Conservation (phyloP, 1,284 basidiomycete species). For the Sanghuangporus weigelae region DNA sequence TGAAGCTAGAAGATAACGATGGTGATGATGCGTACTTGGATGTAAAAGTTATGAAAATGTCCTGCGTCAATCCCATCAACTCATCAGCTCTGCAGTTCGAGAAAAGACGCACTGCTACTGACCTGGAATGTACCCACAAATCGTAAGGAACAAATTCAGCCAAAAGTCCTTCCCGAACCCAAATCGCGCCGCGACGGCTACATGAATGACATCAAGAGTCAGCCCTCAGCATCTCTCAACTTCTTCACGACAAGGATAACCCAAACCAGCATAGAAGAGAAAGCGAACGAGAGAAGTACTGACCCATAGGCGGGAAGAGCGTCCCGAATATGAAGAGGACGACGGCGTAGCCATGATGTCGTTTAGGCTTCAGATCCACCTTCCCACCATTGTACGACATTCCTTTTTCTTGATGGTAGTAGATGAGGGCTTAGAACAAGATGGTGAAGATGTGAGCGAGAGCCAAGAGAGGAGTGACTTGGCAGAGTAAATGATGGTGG, state of each 20-base stretch:
- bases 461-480: neutral
- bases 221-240: neutral
- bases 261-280: neutral
- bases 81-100: constrained; percentile 5
- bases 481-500: neutral
- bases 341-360: constrained; percentile 80
- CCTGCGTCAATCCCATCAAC: constrained; percentile 37
- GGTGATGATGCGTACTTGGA: constrained; percentile 48
- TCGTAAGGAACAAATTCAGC: constrained; percentile 85
- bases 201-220: constrained; percentile 15
- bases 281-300: constrained; percentile 23
- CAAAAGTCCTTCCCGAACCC: constrained; percentile 92
- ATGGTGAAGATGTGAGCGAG: neutral
- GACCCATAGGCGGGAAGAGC: constrained; percentile 84
- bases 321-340: constrained; percentile 81
- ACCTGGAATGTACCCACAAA: constrained; percentile 91
- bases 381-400: constrained; percentile 35
- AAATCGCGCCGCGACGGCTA: constrained; percentile 92
- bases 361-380: constrained; percentile 60
- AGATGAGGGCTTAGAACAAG: neutral
- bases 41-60: constrained; percentile 89
- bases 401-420: neutral
- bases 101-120: constrained; percentile 22
- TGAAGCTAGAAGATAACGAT: constrained; percentile 1
- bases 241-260: neutral